phyloP scores from a whole-genome alignment of 2,329 filamentous ascomycete species.

The Eurotiales sp. region DNA sequence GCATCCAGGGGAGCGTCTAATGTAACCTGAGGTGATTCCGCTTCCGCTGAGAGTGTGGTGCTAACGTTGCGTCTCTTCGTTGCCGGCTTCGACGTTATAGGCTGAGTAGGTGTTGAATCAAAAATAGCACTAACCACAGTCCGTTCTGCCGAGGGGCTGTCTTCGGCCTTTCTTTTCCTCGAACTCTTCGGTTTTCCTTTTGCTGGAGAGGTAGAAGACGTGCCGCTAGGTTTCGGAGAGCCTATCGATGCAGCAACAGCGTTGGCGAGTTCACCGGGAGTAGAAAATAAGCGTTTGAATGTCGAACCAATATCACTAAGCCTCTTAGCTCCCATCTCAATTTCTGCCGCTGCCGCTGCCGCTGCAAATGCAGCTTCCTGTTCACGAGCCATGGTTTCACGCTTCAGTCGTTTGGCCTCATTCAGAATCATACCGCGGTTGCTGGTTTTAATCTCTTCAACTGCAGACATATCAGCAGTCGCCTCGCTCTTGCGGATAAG shows the following conservation, averaged over 20 bases:
- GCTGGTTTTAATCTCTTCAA: slow-evolving; percentile 50
- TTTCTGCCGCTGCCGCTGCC: slow-evolving; percentile 31
- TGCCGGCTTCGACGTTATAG: slow-evolving; percentile 7
- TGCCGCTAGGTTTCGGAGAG: slow-evolving; percentile 4
- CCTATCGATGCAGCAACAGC: slow-evolving; percentile 19
- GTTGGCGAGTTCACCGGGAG: slow-evolving; percentile 22
- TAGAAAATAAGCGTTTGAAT: slow-evolving; percentile 34
- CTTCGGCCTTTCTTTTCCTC: slow-evolving; percentile 56
- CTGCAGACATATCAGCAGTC: slow-evolving; percentile 31
- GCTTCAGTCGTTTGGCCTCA: slow-evolving; percentile 60
- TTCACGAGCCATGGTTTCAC: slow-evolving; percentile 48
- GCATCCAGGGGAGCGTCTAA: neutral
- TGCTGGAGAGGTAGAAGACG: slow-evolving; percentile 3
- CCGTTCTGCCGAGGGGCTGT: slow-evolving; percentile 21
- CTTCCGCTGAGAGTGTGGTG: slow-evolving; percentile 14
- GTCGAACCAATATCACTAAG: slow-evolving; percentile 35
- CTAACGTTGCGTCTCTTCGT: slow-evolving; percentile 38
- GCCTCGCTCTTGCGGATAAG: slow-evolving; percentile 40
- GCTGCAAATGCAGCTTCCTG: slow-evolving; percentile 38
- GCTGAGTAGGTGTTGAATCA: slow-evolving; percentile 1
- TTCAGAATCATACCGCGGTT: slow-evolving; percentile 60
- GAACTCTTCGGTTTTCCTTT: slow-evolving; percentile 27
- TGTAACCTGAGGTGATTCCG: slow-evolving; percentile 6
- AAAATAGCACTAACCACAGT: neutral
- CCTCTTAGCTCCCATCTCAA: slow-evolving; percentile 35